phyloP scores from a whole-genome alignment of 495 filamentous ascomycete genomes.

The Diplogelasinospora grovesii region DNA sequence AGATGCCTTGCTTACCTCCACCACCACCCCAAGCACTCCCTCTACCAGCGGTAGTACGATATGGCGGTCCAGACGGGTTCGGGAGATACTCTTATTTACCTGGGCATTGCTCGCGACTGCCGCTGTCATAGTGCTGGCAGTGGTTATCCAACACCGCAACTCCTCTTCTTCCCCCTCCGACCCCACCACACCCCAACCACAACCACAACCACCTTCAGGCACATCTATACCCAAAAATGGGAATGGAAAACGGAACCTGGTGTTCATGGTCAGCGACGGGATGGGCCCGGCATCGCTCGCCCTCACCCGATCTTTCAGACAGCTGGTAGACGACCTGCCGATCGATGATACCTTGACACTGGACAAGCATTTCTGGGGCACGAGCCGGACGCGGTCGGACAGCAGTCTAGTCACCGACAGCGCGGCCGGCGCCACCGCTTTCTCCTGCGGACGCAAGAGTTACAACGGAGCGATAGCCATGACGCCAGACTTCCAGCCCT shows the following conservation, averaged over 20 bases:
- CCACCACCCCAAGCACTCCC: not conserved
- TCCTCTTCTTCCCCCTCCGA: constrained; percentile 7
- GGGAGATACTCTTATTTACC: constrained; percentile 64
- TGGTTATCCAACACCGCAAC: constrained; percentile 62
- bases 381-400: constrained; percentile 76
- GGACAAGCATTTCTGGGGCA: constrained; percentile 82
- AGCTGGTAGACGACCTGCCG: constrained; percentile 58
- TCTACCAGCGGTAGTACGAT: not conserved
- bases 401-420: constrained; percentile 85
- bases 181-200: constrained; percentile 37
- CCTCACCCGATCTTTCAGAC: constrained; percentile 76
- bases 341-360: constrained; percentile 66
- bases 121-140: constrained; percentile 65
- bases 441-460: constrained; percentile 84
- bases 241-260: constrained; percentile 79
- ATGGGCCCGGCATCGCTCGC: constrained; percentile 92
- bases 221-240: constrained; percentile 30
- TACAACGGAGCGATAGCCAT: constrained; percentile 96
- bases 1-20: constrained; percentile 23
- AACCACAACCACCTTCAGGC: constrained; percentile 72
- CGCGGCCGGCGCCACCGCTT: constrained; percentile 91
- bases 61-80: constrained; percentile 17
- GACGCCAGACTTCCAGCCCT: constrained; percentile 74
- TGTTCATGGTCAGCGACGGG: constrained; percentile 98
- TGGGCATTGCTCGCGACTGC: constrained; percentile 90